Conservation (phyloP, 306 rosid genomes). For the Astragalus membranaceus region DNA sequence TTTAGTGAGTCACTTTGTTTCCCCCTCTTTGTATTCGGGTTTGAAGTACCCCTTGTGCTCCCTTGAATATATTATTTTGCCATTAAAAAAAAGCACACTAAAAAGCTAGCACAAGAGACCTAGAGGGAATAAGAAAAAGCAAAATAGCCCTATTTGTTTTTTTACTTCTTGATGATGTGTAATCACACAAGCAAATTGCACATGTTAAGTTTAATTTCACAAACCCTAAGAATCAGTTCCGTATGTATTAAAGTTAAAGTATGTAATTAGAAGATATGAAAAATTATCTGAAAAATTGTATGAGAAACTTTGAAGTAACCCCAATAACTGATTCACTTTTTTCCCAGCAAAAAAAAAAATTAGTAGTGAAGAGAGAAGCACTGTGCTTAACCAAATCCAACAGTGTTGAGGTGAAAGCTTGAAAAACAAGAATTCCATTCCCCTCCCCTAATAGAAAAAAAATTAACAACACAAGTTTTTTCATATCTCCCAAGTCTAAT, state of each 20-base stretch:
- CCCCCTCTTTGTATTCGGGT: too few species aligned
- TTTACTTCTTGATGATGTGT: background rate
- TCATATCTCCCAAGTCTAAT: conserved; percentile 25
- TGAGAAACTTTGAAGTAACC: conserved; percentile 2
- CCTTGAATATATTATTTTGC: too few species aligned
- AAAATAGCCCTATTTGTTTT: background rate
- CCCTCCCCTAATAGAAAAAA: background rate
- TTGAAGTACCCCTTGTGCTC: too few species aligned
- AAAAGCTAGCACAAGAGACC: background rate
- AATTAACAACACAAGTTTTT: background rate
- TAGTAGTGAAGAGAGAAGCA: background rate
- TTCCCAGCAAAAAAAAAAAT: background rate
- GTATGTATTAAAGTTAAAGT: background rate
- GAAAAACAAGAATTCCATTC: background rate
- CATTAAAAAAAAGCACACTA: too few species aligned
- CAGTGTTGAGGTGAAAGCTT: background rate
- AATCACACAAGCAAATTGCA: background rate
- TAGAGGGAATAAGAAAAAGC: background rate
- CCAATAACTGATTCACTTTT: conserved; percentile 8
- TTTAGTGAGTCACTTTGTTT: too few species aligned
- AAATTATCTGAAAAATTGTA: background rate
- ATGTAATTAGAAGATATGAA: background rate
- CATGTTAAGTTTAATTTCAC: background rate
- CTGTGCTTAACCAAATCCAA: background rate
- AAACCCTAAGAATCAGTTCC: background rate